Evolutionary conservation across 495 filamentous ascomycete genomes (phyloP).

Genomic region (Daldinia loculata): DNA sequence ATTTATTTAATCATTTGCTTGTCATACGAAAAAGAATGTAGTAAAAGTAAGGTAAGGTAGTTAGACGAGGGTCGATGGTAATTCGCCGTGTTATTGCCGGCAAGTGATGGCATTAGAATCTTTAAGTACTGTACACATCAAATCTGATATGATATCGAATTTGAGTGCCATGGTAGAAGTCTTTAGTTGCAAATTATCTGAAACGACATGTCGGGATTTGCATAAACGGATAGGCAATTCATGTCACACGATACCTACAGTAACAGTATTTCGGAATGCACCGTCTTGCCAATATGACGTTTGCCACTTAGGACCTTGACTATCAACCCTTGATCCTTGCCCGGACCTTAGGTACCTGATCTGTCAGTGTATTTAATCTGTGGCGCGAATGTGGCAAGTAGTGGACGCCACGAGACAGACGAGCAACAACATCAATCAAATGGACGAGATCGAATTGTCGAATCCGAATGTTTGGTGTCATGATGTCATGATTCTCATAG

Average conservation of each 20-base stretch:
- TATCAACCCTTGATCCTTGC: too few species aligned
- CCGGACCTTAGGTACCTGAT: too few species aligned
- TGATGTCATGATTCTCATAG: slow-evolving; percentile 24
- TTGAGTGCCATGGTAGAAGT: neutral
- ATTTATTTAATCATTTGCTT: neutral
- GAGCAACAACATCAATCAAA: neutral
- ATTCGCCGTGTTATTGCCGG: neutral
- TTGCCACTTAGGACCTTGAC: neutral
- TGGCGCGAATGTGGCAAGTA: neutral
- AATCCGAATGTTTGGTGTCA: slow-evolving; percentile 7
- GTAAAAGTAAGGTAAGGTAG: too few species aligned
- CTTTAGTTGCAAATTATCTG: neutral
- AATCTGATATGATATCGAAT: neutral
- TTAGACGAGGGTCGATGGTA: neutral
- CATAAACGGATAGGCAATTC: neutral
- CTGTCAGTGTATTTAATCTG: neutral
- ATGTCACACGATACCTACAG: too few species aligned
- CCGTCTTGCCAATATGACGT: neutral
- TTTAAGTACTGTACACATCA: neutral
- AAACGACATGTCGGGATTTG: neutral
- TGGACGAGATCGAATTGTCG: slow-evolving; percentile 13
- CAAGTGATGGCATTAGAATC: neutral
- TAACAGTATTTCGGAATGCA: neutral
- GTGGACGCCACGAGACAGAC: neutral
- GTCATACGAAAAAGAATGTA: too few species aligned